These are phyloP conservation scores for Primulina huaijiensis DNA, from an alignment of 257 asterid species.

Conservation along the genomic window DNA sequence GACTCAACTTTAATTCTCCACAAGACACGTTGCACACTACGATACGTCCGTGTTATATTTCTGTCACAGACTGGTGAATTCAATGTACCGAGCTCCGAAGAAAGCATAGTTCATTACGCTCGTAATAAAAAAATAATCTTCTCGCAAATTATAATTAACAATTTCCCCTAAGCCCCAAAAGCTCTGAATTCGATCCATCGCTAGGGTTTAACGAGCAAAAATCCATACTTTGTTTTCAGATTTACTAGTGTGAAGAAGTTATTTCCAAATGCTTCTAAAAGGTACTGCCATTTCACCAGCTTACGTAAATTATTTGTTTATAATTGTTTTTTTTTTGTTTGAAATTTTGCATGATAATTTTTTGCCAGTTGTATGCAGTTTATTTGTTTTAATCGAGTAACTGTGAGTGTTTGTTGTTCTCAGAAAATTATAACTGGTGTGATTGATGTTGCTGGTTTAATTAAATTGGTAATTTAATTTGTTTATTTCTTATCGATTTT, in stretches of 20 bases:
- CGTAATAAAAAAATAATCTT: slow-evolving; percentile 18
- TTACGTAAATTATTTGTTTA: background rate
- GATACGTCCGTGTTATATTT: background rate
- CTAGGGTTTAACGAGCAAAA: background rate
- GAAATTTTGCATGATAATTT: background rate
- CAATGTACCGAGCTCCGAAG: background rate
- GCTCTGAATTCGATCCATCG: background rate
- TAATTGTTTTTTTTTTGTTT: background rate
- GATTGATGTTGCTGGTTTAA: background rate
- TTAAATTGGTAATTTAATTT: too few relatives aligned
- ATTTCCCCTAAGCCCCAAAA: background rate
- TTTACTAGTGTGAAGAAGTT: background rate
- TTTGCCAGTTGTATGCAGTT: background rate
- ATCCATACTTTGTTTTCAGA: slow-evolving; percentile 5
- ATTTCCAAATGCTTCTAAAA: slow-evolving; percentile 3
- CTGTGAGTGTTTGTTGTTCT: background rate
- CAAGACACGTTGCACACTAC: background rate
- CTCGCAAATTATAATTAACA: slow-evolving; percentile 18
- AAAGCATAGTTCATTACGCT: slow-evolving; percentile 22
- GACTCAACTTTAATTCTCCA: too few relatives aligned
- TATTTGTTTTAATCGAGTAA: too few relatives aligned
- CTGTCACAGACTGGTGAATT: background rate
- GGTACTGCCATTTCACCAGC: slow-evolving; percentile 14
- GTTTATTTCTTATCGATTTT: background rate
- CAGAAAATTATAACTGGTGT: background rate